A percentile compares a stretch with the other conserved stretches of the same genome.
Conservation (phyloP, 1,284 basidiomycete species). For the Phaffia rhodozyma region DNA sequence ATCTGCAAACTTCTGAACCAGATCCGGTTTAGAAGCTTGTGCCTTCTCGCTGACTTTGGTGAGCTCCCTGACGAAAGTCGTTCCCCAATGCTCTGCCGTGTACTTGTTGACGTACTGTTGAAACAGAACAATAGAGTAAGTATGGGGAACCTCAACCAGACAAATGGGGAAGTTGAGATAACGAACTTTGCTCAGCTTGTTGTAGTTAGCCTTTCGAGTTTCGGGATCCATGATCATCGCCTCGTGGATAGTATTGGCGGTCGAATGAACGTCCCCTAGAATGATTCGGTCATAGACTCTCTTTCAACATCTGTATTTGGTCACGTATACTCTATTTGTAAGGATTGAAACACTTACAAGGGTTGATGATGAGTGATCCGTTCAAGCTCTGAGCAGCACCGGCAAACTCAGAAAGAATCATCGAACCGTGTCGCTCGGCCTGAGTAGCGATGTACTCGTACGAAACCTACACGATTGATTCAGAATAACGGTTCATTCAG, state of each 20-base stretch:
- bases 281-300: constrained; percentile 12
- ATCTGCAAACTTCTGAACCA: constrained; percentile 10
- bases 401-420: constrained; percentile 97
- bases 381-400: constrained; percentile 94
- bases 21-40: background rate
- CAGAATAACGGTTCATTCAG: background rate
- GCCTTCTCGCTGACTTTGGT: constrained; percentile 21
- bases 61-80: constrained; percentile 79
- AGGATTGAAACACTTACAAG: constrained; percentile 40
- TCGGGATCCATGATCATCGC: constrained; percentile 79
- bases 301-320: background rate
- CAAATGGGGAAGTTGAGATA: constrained; percentile 22
- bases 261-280: constrained; percentile 69
- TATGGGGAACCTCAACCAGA: constrained; percentile 10
- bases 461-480: constrained; percentile 58
- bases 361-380: constrained; percentile 87
- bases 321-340: background rate
- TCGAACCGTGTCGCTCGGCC: constrained; percentile 78
- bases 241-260: constrained; percentile 88
- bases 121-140: constrained; percentile 1
- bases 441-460: constrained; percentile 99
- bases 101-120: constrained; percentile 75
- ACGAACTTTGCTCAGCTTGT: constrained; percentile 71
- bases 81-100: constrained; percentile 84
- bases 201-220: constrained; percentile 75